Base-by-base conservation (phyloP, 2,329 filamentous ascomycete genomes). In the Diaporthe aspalathi region DNA sequence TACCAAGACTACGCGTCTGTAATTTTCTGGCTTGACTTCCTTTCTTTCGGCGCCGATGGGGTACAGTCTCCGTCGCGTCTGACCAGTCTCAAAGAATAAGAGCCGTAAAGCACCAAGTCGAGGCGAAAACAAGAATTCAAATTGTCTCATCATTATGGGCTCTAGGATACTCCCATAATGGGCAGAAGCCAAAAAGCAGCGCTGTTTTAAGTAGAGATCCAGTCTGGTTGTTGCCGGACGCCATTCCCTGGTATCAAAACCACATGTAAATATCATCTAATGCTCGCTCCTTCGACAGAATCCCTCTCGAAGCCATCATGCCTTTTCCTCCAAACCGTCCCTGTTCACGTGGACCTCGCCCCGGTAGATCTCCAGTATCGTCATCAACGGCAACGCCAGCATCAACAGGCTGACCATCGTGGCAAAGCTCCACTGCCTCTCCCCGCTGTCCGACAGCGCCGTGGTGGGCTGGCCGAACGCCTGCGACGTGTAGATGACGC, bases 381-480 rank as follows among this genome's bases (percentile, higher is more conserved):
- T 89, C 3, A 92, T 83, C 20, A 91, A 75, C 1, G 90, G 89
- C 75, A 92, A 79, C n/a, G 88, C 77, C 32, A 91, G 81, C 76
- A 92, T 81, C 74, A 91, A 79, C 74, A 91, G 79, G 1, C 88
- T 87, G 35, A 92, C 80, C 70, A 91, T 79, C 79, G 91, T 89
- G 0, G 90, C 90, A 75, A 91, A 92, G 74, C 85, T 88, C 89
- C 89, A 92, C 14, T 82, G 80, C 72, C 82, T 86, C 80, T 92
- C 90, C 27, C 83, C 85, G 0, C 79, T 70, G 70, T 90, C 89
- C 7, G 78, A 77, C 2, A 92, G 81, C 27, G 77, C 74, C 3
- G 91, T 82, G 0, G 84, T 83, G 0, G 88, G 87, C 1, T 70
- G 78, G 1, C 88, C 87, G 77, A 92, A 91, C 2, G 90, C 90